Evolutionary conservation across 23 red algal species (phyloP).

Genomic region (Gracilaria domingensis): DNA sequence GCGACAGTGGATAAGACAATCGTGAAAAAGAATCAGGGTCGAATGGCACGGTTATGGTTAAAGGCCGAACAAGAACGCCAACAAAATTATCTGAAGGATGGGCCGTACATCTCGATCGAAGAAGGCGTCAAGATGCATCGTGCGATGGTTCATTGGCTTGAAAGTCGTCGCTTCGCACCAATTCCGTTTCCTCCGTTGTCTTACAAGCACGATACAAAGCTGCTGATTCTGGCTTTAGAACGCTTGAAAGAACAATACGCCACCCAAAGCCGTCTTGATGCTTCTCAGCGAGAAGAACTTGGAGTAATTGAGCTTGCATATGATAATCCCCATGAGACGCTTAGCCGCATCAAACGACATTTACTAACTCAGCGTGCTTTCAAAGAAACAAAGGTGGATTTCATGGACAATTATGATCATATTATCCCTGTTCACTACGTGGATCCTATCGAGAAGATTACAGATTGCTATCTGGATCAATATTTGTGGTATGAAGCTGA

Average conservation of each 20-base stretch:
- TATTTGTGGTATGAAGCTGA: slow-evolving; percentile 98
- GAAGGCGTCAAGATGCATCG: slow-evolving; percentile 93
- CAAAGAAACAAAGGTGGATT: slow-evolving; percentile 89
- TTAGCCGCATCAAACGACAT: slow-evolving; percentile 90
- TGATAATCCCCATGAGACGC: slow-evolving; percentile 90
- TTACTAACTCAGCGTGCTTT: slow-evolving; percentile 79
- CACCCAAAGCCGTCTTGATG: slow-evolving; percentile 73
- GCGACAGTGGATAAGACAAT: slow-evolving; percentile 98
- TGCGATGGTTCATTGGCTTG: slow-evolving; percentile 95
- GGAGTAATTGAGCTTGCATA: slow-evolving; percentile 89
- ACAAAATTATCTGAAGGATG: slow-evolving; percentile 87
- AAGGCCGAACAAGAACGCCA: slow-evolving; percentile 95
- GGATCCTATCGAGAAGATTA: slow-evolving; percentile 94
- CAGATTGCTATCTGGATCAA: slow-evolving; percentile 96
- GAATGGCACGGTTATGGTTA: slow-evolving; percentile 91
- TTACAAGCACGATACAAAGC: slow-evolving; percentile 96
- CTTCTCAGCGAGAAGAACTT: slow-evolving; percentile 90
- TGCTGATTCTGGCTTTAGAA: slow-evolving; percentile 94
- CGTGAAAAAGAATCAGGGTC: slow-evolving; percentile 94
- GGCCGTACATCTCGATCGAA: slow-evolving; percentile 89
- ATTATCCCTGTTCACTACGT: slow-evolving; percentile 90
- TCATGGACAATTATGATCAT: slow-evolving; percentile 92
- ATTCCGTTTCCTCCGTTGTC: slow-evolving; percentile 94
- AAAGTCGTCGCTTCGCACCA: slow-evolving; percentile 81
- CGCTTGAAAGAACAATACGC: slow-evolving; percentile 92